phyloP scores from a whole-genome alignment of 352 stramenopile species.

The Elongisporangium prolatum region DNA sequence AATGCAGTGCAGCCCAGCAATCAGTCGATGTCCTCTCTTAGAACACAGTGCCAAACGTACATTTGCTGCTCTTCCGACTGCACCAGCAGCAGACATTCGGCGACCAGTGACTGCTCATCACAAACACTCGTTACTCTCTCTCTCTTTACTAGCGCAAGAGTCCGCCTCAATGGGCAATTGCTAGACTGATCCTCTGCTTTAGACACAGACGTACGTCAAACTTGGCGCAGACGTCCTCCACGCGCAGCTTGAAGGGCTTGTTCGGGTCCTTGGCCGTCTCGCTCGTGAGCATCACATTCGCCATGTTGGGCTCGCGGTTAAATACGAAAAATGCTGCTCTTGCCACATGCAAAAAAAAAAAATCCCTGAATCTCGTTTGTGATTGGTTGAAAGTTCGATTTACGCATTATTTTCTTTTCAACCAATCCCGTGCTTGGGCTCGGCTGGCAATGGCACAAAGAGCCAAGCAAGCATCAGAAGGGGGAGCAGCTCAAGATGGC shows the following conservation, averaged over 20 bases:
- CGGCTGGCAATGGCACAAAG: background rate
- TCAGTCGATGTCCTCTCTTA: too few species aligned
- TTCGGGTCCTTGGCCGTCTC: conserved; percentile 87
- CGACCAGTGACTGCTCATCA: conserved; percentile 54
- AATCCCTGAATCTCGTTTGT: background rate
- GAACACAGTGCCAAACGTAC: conserved; percentile 30
- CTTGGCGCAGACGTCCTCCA: conserved; percentile 81
- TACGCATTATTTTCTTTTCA: background rate
- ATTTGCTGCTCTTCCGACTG: conserved; percentile 70
- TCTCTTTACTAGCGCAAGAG: too few species aligned
- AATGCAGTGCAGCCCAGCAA: background rate
- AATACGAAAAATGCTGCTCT: conserved; percentile 1
- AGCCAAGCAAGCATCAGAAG: background rate
- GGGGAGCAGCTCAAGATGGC: conserved; percentile 37
- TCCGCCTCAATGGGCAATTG: too few species aligned
- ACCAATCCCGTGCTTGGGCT: background rate
- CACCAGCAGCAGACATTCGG: conserved; percentile 70
- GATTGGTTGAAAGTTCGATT: conserved; percentile 1
- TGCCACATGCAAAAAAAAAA: too few species aligned
- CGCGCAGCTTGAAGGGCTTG: conserved; percentile 81
- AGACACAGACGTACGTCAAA: conserved; percentile 51
- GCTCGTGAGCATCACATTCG: conserved; percentile 86
- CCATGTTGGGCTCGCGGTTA: conserved; percentile 36
- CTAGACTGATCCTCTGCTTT: too few species aligned
- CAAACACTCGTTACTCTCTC: background rate